Evolutionary conservation across 139 green algal species (phyloP).

Genomic region (Zygnema circumcarinatum): DNA sequence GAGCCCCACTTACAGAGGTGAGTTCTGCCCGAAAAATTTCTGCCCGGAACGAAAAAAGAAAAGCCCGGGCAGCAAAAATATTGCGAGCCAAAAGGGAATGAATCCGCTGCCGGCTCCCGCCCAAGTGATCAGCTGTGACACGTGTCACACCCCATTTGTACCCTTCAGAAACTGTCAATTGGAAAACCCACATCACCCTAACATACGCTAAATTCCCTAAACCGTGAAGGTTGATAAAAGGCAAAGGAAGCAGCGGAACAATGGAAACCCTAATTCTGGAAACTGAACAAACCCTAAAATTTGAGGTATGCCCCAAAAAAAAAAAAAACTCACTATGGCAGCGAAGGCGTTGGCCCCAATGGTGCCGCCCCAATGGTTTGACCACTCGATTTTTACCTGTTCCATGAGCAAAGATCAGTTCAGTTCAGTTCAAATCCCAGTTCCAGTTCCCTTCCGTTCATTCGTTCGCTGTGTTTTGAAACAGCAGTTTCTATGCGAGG

Average conservation of each 20-base stretch:
- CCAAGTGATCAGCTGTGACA: background rate
- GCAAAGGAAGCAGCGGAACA: too few relatives aligned
- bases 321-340: background rate
- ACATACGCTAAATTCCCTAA: background rate
- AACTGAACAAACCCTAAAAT: too few relatives aligned
- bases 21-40: constrained; percentile 12
- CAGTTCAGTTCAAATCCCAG: too few relatives aligned
- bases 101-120: constrained; percentile 17
- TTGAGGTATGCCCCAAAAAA: too few relatives aligned
- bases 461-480: too few relatives aligned
- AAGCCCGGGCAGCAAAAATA: constrained; percentile 8
- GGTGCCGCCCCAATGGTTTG: background rate
- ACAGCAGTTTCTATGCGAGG: too few relatives aligned
- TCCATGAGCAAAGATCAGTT: background rate
- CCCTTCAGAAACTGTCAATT: background rate
- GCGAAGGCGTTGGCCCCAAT: background rate
- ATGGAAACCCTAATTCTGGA: too few relatives aligned
- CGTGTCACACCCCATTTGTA: background rate
- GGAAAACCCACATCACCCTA: background rate
- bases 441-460: too few relatives aligned
- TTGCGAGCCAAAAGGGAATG: constrained; percentile 5
- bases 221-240: too few relatives aligned
- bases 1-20: constrained; percentile 16
- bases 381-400: background rate
- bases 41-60: constrained; percentile 9